These are phyloP conservation scores for Rhizopus stolonifer DNA, from an alignment of 371 early-diverging fungal species.

Conservation along the genomic window DNA sequence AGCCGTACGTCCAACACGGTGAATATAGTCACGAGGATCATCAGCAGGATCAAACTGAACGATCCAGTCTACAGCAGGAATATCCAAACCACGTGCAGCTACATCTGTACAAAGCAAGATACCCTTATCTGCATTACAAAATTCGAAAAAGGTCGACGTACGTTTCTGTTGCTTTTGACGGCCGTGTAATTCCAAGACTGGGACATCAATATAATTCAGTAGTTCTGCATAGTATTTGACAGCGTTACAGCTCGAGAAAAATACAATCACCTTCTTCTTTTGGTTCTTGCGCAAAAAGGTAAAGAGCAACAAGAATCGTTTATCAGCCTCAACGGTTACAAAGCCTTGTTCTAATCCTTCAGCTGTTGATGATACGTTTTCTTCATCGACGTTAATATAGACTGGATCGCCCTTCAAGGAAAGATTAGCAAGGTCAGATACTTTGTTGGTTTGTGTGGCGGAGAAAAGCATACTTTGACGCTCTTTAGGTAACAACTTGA, in stretches of 20 bases:
- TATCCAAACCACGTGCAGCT: slow-evolving; percentile 98
- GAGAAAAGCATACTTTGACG: slow-evolving; percentile 98
- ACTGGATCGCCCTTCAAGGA: slow-evolving; percentile 91
- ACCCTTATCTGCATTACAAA: slow-evolving; percentile 87
- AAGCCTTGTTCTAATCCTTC: slow-evolving; percentile 96
- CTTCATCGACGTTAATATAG: slow-evolving; percentile 95
- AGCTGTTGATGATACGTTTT: slow-evolving; percentile 87
- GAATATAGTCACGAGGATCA: slow-evolving; percentile 98
- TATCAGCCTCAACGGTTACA: slow-evolving; percentile 88
- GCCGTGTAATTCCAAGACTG: slow-evolving; percentile 91
- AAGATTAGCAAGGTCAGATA: slow-evolving; percentile 91
- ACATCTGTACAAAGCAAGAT: slow-evolving; percentile 97
- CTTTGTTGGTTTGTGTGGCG: slow-evolving; percentile 98
- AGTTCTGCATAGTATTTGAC: slow-evolving; percentile 96
- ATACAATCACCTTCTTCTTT: slow-evolving; percentile 96
- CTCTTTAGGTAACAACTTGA: slow-evolving; percentile 79
- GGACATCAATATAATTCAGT: slow-evolving; percentile 95
- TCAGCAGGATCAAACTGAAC: slow-evolving; percentile 99
- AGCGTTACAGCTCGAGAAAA: slow-evolving; percentile 93
- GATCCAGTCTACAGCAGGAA: slow-evolving; percentile 97
- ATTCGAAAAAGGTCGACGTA: slow-evolving; percentile 94
- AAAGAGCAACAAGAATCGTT: slow-evolving; percentile 91
- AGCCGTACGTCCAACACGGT: slow-evolving; percentile 98
- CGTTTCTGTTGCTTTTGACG: slow-evolving; percentile 93
- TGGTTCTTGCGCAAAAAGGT: slow-evolving; percentile 93